These are phyloP conservation scores for Picochlorum costavermella DNA, from an alignment of 139 green algal genomes.

Conservation along the genomic window DNA sequence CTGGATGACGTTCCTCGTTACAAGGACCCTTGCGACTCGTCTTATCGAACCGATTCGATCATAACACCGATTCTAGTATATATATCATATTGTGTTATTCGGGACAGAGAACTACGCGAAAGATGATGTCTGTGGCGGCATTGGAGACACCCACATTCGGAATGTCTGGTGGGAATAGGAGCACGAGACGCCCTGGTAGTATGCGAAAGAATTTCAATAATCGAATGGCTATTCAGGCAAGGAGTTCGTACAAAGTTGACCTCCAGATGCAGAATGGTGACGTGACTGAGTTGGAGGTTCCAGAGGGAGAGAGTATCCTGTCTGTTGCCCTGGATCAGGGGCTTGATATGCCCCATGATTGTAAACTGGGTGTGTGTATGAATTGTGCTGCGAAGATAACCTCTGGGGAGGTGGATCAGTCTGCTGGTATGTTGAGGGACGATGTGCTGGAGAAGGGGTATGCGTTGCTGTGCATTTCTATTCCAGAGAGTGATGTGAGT, in stretches of 20 bases:
- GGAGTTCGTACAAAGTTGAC: background rate
- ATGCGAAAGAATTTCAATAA: too few species aligned
- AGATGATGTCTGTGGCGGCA: too few species aligned
- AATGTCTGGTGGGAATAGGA: too few species aligned
- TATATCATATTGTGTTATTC: too few species aligned
- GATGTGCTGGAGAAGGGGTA: slow-evolving; percentile 61
- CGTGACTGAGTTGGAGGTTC: slow-evolving; percentile 48
- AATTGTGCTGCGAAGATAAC: slow-evolving; percentile 65
- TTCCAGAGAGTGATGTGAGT: slow-evolving; percentile 10
- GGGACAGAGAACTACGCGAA: too few species aligned
- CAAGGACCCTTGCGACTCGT: too few species aligned
- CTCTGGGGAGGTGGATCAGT: slow-evolving; percentile 64
- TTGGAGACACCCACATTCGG: too few species aligned
- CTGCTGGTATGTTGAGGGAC: slow-evolving; percentile 71
- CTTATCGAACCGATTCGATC: too few species aligned
- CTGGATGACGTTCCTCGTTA: too few species aligned
- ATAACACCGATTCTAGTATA: too few species aligned
- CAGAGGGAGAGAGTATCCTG: slow-evolving; percentile 58
- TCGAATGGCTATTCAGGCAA: too few species aligned
- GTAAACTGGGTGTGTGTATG: slow-evolving; percentile 82
- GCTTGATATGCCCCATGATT: slow-evolving; percentile 75
- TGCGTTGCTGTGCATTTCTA: slow-evolving; percentile 36
- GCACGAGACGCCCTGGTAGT: too few species aligned
- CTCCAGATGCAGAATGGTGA: slow-evolving; percentile 21
- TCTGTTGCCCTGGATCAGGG: slow-evolving; percentile 56